These are phyloP conservation scores for Xerocomus alliaceus DNA, from an alignment of 1,284 basidiomycete species.

Conservation along the genomic window DNA sequence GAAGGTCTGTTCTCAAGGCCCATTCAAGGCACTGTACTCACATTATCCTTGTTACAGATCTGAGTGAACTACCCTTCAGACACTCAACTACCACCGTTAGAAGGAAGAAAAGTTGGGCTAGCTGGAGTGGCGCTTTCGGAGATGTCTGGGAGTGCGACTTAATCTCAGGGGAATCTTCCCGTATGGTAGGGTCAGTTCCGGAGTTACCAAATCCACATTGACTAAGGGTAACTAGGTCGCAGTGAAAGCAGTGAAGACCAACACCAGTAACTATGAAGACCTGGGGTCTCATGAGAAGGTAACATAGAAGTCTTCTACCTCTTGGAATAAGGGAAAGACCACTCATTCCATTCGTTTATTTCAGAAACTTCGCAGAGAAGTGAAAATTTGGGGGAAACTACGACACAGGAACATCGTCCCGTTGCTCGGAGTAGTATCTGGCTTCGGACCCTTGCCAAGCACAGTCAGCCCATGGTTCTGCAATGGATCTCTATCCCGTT, in stretches of 20 bases:
- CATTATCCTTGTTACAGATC: slow-evolving; percentile 9
- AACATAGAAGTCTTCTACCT: neutral
- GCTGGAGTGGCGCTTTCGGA: slow-evolving; percentile 20
- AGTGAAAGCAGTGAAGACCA: slow-evolving; percentile 30
- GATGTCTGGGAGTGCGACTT: slow-evolving; percentile 40
- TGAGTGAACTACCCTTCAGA: slow-evolving; percentile 19
- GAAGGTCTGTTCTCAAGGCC: slow-evolving; percentile 20
- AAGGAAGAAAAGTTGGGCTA: slow-evolving; percentile 21
- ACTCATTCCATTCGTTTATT: neutral
- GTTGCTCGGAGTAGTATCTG: slow-evolving; percentile 33
- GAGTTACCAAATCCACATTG: neutral
- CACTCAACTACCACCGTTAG: slow-evolving; percentile 9
- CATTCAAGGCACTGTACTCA: neutral
- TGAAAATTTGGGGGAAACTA: slow-evolving; percentile 31
- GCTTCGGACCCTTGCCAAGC: slow-evolving; percentile 27
- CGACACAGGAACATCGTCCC: slow-evolving; percentile 37
- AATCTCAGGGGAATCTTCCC: slow-evolving; percentile 3
- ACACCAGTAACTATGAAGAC: neutral
- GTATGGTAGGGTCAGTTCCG: slow-evolving; percentile 9
- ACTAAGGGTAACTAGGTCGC: slow-evolving; percentile 26
- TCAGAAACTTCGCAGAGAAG: slow-evolving; percentile 38
- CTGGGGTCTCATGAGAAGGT: slow-evolving; percentile 22
- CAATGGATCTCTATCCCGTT: slow-evolving; percentile 34
- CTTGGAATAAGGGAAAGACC: neutral
- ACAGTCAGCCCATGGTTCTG: slow-evolving; percentile 39